phyloP scores from a whole-genome alignment of 371 early-diverging fungal genomes.

The Apophysomyces ossiformis region DNA sequence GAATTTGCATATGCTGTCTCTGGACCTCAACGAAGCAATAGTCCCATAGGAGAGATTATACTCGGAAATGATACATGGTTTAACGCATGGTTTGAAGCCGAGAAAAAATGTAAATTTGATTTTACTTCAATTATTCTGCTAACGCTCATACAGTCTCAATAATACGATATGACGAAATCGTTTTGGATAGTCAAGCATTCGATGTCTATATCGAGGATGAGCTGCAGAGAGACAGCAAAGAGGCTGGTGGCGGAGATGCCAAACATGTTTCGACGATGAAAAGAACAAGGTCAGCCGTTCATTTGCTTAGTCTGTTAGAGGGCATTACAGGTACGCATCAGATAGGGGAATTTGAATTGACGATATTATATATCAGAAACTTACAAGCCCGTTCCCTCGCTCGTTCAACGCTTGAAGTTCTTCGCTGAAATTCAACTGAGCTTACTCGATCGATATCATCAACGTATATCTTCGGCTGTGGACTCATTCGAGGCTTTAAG shows the following conservation, averaged over 20 bases:
- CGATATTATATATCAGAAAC: constrained; percentile 30
- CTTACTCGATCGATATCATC: constrained; percentile 54
- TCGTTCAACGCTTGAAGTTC: constrained; percentile 52
- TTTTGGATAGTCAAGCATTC: constrained; percentile 66
- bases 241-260: constrained; percentile 13
- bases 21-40: constrained; percentile 41
- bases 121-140: not conserved
- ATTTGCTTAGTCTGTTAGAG: constrained; percentile 61
- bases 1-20: constrained; percentile 62
- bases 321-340: constrained; percentile 57
- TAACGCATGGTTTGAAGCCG: constrained; percentile 74
- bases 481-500: constrained; percentile 58
- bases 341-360: not conserved
- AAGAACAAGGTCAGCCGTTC: constrained; percentile 59
- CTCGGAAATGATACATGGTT: constrained; percentile 64
- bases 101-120: constrained; percentile 63
- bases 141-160: constrained; percentile 51
- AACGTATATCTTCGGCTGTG: constrained; percentile 49
- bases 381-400: constrained; percentile 42
- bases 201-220: constrained; percentile 55
- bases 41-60: constrained; percentile 57
- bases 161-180: constrained; percentile 63
- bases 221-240: constrained; percentile 31
- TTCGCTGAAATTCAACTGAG: constrained; percentile 57
- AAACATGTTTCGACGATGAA: constrained; percentile 15